Evolutionary conservation across 164 flowering plant genomes (phyloP), one percentile per base, ranked within the genome.

Genomic region (Vitis labrusca): DNA sequence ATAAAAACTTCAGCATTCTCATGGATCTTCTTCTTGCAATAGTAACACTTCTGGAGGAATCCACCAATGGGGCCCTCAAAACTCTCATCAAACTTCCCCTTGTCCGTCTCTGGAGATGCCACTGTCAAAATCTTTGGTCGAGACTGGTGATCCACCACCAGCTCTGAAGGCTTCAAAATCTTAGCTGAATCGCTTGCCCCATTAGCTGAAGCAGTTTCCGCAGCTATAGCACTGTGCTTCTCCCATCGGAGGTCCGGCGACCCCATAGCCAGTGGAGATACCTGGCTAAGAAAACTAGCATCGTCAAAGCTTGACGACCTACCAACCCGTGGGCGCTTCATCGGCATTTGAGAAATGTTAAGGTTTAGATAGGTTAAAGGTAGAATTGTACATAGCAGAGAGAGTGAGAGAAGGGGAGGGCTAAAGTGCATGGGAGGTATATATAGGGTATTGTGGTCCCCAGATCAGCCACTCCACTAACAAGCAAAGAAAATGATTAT

Each of bases 1-100:
- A 78, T 78, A 61, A 59, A 78, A 0, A 72, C 63, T 5, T 74
- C 76, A 10, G 62, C 56, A 32, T 48, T 13, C 19, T 50, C 66
- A 1, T n/a, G 8, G 51, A 78, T 52, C 27, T 15, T 72, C 73
- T 61, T 74, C 68, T 62, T 57, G 65, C 81, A 78, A 3, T 3
- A 49, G 30, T 30, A 62, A 53, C 81, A 78, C 3, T 23, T 63
- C 50, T 78, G 71, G 11, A 74, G 67, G 64, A 78, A 74, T 9
- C 63, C 11, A 27, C 60, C 67, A 37, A 60, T 14, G 47, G 11
- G 60, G 32, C 27, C 59, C 30, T 61, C 66, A 17, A 17, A 10
- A 16, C 54, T 3, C 15, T 9, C 44, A 50, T 10, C 67, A n/a
- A 4, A 19, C 1, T 12, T 10, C 49, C 37, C 66, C 51, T 12